Evolutionary conservation across 257 asterid species (phyloP).

Genomic region (Ajuga chamaepitys): DNA sequence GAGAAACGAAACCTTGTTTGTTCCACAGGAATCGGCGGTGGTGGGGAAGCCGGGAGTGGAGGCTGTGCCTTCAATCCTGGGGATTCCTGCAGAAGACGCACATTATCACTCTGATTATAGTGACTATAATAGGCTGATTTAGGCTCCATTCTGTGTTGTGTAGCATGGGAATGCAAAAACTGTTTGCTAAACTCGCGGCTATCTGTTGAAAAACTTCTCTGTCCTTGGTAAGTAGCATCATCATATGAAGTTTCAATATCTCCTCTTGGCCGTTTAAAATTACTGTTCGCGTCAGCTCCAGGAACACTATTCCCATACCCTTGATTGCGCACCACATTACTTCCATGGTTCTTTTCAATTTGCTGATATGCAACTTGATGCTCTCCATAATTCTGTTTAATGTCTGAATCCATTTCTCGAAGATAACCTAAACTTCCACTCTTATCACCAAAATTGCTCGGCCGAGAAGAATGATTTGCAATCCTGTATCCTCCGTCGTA

Average conservation of each 20-base stretch:
- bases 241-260: conserved; percentile 18
- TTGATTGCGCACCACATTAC: conserved; percentile 21
- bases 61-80: conserved; percentile 40
- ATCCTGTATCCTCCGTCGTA: conserved; percentile 18
- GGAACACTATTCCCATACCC: conserved; percentile 21
- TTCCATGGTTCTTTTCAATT: conserved; percentile 15
- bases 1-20: conserved; percentile 31
- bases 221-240: conserved; percentile 22
- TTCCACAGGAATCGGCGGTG: conserved; percentile 61
- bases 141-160: conserved; percentile 25
- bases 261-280: conserved; percentile 16
- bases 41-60: conserved; percentile 73
- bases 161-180: conserved; percentile 18
- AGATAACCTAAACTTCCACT: conserved; percentile 8
- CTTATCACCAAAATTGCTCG: conserved; percentile 7
- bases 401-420: neutral
- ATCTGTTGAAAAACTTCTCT: conserved; percentile 19
- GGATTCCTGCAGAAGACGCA: conserved; percentile 11
- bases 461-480: conserved; percentile 4
- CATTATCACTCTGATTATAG: conserved; percentile 14
- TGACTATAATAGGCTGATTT: conserved; percentile 22
- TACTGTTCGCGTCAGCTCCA: conserved; percentile 23
- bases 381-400: conserved; percentile 21
- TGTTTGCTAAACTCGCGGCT: conserved; percentile 16
- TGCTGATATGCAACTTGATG: conserved; percentile 16